Evolutionary conservation across 2,329 filamentous ascomycete species (phyloP), one percentile per base, ranked within the genome.

Genomic region (Mariannaea elegans): DNA sequence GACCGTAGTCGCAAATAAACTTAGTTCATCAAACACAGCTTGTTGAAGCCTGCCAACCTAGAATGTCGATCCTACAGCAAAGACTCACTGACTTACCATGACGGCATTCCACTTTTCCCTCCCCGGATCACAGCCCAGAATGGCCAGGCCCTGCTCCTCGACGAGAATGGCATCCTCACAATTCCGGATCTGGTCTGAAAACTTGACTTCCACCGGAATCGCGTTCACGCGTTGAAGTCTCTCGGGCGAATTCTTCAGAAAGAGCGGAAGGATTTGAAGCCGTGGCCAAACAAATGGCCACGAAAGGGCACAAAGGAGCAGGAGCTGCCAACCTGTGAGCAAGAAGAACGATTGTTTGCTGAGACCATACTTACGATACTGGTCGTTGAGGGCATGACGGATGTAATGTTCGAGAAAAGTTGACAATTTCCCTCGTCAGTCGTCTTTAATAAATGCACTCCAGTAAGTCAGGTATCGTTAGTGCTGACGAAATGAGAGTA

Each of bases 51-150:
- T n/a, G n/a, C n/a, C n/a, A n/a, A n/a, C n/a, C n/a, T n/a, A n/a
- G n/a, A n/a, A n/a, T n/a, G n/a, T n/a, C n/a, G n/a, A n/a, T n/a
- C n/a, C n/a, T n/a, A 27, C 6, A 27, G 24, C 24, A 27, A 27
- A 27, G 19, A 16, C 2, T 27, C 8, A 36, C 3, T 24, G n/a
- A 47, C 66, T 21, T 27, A 75, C 78, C 77, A 80, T 78, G 59
- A 80, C 77, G 3, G 75, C 78, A 61, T 80, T 80, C 68, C 72
- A 76, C 8, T 66, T 71, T 56, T 80, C 78, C 3, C 78, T 71
- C 4, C 77, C 78, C 1, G 73, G 64, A 18, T 80, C 78, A 46
- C 78, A 80, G 13, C 69, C 73, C 3, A 78, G 46, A 24, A 80
- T 66, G 2, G 77, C 78, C 2, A 79, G 4, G 14, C 75, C 73